Base-by-base conservation (phyloP, 768 basidiomycete species). In the Rhodotorula babjevae region DNA sequence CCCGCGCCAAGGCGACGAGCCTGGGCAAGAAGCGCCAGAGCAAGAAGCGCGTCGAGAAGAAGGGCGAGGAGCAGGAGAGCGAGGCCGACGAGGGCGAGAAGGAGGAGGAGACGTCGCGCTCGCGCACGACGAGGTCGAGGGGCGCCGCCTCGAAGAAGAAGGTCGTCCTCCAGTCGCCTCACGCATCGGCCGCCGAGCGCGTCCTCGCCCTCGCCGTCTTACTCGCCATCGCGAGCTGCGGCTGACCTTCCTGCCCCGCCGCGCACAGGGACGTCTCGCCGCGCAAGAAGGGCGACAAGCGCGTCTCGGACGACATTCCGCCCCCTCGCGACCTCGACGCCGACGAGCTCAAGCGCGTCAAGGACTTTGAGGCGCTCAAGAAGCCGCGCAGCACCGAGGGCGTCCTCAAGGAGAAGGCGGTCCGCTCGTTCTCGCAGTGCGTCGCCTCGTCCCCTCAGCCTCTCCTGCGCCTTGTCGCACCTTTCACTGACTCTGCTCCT, bases 291-390 rank as follows among this genome's bases (percentile, higher is more conserved):
- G 7, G 23, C 23, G 65, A 66, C 65, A 66, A 66, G 49, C 65
- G 65, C 46, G 57, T 66, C 1, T 23, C 57, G 29, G 57, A 47
- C 33, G 65, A 66, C 65, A 59, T 66, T 27, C 57, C 57, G 25
- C 46, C 57, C 10, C 65, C 65, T 4, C 31, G 23, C 33, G 65
- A 66, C 57, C 57, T 59, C 18, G 47, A 56, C 15, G 33, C 42
- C 31, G 14, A 44, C 29, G 29, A 15, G n/a, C 60, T 25, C 42
- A 44, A 18, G 25, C 60, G 60, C 15, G 44, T 23, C 8, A 36
- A 40, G 33, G 23, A 63, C 33, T 23, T 50, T 21, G 62, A 61
- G 25, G 53, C n/a, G n/a, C 53, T 27, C 12, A 15, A 27, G 12
- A 55, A 55, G 53, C n/a, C 53, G 53, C 53, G 53, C 53, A 55